Percentiles rank a stretch among this genome's conserved stretches.
phyloP scores from a whole-genome alignment of 345 rosid species.

The Acer negundo region DNA sequence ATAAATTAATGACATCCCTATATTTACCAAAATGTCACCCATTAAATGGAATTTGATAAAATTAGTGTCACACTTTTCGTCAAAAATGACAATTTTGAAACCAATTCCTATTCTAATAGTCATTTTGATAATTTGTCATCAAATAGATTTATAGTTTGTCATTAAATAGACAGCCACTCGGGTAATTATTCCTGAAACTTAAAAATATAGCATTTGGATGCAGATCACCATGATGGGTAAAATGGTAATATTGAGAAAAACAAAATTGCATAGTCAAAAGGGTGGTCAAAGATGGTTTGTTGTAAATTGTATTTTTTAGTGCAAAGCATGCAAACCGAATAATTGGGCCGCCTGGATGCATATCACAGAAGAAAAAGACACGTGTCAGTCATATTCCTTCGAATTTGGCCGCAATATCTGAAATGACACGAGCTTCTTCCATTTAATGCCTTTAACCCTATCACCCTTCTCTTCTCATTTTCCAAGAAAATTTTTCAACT shows the following conservation, averaged over 20 bases:
- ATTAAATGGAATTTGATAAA: no score
- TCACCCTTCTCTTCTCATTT: conserved; percentile 18
- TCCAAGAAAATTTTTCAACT: conserved; percentile 10
- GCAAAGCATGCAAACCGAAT: conserved; percentile 63
- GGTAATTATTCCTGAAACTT: no score
- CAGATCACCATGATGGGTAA: background rate
- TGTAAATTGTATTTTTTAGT: conserved; percentile 35
- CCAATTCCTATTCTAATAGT: no score
- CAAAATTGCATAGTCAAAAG: conserved; percentile 25
- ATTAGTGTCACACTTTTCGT: no score
- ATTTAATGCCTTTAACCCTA: conserved; percentile 26
- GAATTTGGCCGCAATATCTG: conserved; percentile 60
- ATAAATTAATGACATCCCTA: no score
- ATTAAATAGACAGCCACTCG: no score
- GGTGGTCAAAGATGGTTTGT: conserved; percentile 51
- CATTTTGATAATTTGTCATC: no score
- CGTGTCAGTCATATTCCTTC: conserved; percentile 60
- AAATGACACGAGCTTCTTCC: conserved; percentile 41
- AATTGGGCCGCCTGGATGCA: conserved; percentile 40
- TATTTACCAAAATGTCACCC: no score
- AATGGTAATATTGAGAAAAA: background rate
- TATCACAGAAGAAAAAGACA: conserved; percentile 29
- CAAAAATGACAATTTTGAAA: no score
- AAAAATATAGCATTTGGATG: background rate
- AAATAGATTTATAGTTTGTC: no score